Evolutionary conservation across 1,284 basidiomycete genomes (phyloP), one percentile per base, ranked within the genome.

Genomic region (Cerrena zonata): DNA sequence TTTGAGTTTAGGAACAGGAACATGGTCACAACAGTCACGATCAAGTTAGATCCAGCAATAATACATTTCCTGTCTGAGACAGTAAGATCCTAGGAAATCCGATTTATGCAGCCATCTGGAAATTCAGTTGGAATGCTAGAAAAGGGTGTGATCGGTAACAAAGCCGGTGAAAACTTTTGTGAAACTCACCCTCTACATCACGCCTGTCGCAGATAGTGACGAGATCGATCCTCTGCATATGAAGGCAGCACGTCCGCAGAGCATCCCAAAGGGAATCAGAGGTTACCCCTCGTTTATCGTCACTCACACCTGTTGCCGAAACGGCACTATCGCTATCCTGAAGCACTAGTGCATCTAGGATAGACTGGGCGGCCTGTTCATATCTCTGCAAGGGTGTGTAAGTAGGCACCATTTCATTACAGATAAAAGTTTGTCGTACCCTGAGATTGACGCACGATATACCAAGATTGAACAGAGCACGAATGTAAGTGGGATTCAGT

Each of bases 401-500:
- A 36, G 25, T 37, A 23, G 21, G n/a, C n/a, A n/a, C n/a, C n/a
- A n/a, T n/a, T n/a, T n/a, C n/a, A n/a, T n/a, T n/a, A n/a, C 15
- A 34, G 30, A 15, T 13, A 45, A 24, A 19, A 46, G 39, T 25
- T 11, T n/a, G 15, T 72, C 80, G 55, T 65, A 91, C 89, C 53
- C 78, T 77, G 47, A 95, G 76, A 65, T 92, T 94, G 65, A 92
- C 89, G 63, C 85, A 91, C 1, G 91, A 89, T 56, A 95, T 95
- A 22, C 91, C 93, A 18, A 95, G 75, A 68, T 96, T 95, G 69
- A 90, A 95, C 56, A 91, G 80, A 7, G 93, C 93, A 53, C 96
- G 86, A 49, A 97, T 94, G 66, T 98, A 99, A 34, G 82, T 81
- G 3, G 95, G 94, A 62, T 96, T 93, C 50, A 97, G 74, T 56